Evolutionary conservation across 257 asterid species (phyloP).

Genomic region (Prunella vulgaris): DNA sequence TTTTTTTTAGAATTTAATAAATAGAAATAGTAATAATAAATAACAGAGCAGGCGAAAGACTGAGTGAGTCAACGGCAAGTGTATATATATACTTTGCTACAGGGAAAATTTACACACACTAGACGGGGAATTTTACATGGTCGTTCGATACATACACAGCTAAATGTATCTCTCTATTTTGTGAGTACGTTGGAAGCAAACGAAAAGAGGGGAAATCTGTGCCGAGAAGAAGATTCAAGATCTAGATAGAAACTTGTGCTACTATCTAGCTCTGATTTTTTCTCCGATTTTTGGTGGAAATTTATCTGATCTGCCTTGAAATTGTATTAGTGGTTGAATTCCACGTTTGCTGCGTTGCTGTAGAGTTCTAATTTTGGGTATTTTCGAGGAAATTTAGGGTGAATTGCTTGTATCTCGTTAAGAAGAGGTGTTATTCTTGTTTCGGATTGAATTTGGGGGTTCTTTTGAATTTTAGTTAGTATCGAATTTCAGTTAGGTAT

Average conservation of each 20-base stretch:
- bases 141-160: slow-evolving; percentile 17
- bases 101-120: slow-evolving; percentile 14
- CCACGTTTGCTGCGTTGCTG: slow-evolving; percentile 7
- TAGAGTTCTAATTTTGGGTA: not conserved
- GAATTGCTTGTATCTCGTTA: not conserved
- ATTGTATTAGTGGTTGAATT: slow-evolving; percentile 19
- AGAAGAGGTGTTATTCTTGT: not conserved
- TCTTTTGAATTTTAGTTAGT: slow-evolving; percentile 4
- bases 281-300: slow-evolving; percentile 25
- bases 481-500: slow-evolving; percentile 10
- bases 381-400: slow-evolving; percentile 18
- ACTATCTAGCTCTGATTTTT: slow-evolving; percentile 20
- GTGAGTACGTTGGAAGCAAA: slow-evolving; percentile 15
- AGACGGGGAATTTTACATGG: slow-evolving; percentile 22
- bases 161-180: slow-evolving; percentile 14
- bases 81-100: not conserved
- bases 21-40: not conserved
- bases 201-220: slow-evolving; percentile 13
- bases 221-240: slow-evolving; percentile 41
- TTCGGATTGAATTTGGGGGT: slow-evolving; percentile 3
- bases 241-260: slow-evolving; percentile 25
- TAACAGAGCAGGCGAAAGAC: slow-evolving; percentile 13
- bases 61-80: slow-evolving; percentile 36
- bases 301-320: slow-evolving; percentile 30
- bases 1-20: not conserved